Base-by-base conservation (phyloP, 106 monocot genomes). In the Platanthera guangdongensis region DNA sequence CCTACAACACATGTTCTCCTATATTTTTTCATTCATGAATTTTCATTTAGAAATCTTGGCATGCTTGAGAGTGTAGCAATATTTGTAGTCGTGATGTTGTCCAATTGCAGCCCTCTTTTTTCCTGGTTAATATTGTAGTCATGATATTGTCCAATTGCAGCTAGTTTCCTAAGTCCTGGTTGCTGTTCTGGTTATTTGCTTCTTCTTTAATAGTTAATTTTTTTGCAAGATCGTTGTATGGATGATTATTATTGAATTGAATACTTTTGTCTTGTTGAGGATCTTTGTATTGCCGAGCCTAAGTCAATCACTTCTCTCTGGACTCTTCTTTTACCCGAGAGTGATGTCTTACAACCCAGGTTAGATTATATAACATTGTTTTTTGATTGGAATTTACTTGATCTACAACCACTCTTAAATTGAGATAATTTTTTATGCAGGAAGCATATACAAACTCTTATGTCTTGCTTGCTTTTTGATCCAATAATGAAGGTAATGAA, bases 401-500 rank as follows among this genome's bases (percentile, higher is more conserved):
- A 55, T 45, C 22, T 13, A 57, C 72, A 21, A 57, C 22, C 10
- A 59, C 55, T 69, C 6, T 39, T 47, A 51, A 30, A 57, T 47
- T 75, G 7, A 52, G 5, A 50, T 68, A 75, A 67, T 73, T 80
- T 9, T 5, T 22, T 79, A 6, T 51, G 28, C 93, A 97, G 96
- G 84, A 97, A 83, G 76, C 77, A 84, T 76, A 91, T 83, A 64
- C 83, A 84, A 51, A 93, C 85, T 52, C 80, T 97, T 13, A 91
- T 97, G 91, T 85, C 93, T 32, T 91, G 85, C 75, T 87, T 97
- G 77, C 78, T 97, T 64, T 97, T 93, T 80, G 93, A 97, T 91
- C 96, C 93, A 32, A 75, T 86, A 80, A 73, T 87, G 57, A 97
- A 97, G 96, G 95, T 90, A 90, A 64, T 39, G 39, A 39, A 39